A percentile compares a stretch with the other conserved stretches of the same genome.
Evolutionary conservation across 345 rosid species (phyloP).

Genomic region (Cardamine chenopodiifolia): DNA sequence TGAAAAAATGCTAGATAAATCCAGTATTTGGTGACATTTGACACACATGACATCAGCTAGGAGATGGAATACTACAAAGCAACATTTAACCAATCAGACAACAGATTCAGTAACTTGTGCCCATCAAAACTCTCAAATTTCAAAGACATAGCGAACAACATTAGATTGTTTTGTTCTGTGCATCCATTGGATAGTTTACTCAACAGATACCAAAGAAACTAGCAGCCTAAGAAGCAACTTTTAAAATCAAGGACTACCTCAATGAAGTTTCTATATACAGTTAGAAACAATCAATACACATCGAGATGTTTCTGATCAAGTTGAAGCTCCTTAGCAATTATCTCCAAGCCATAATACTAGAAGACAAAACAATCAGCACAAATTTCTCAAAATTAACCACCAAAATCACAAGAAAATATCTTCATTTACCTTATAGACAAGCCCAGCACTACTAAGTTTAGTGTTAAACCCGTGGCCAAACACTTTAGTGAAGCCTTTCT

Average conservation of each 20-base stretch:
- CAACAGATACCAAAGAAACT: background rate
- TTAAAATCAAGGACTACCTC: too few relatives aligned
- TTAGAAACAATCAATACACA: slow-evolving; percentile 62
- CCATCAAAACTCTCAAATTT: background rate
- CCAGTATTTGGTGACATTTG: background rate
- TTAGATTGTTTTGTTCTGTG: background rate
- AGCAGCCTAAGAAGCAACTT: background rate
- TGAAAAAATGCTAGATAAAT: background rate
- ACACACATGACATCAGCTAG: background rate
- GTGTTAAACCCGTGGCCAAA: slow-evolving; percentile 83
- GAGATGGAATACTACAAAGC: background rate
- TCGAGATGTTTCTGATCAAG: slow-evolving; percentile 70
- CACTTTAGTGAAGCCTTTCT: slow-evolving; percentile 73
- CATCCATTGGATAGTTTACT: background rate
- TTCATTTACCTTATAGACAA: slow-evolving; percentile 67
- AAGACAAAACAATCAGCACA: background rate
- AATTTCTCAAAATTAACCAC: background rate
- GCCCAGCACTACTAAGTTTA: slow-evolving; percentile 90
- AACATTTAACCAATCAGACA: background rate
- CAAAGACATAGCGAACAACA: background rate
- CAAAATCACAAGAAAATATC: slow-evolving; percentile 14
- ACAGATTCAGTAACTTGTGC: background rate
- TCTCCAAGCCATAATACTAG: slow-evolving; percentile 84
- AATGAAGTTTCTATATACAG: slow-evolving; percentile 81
- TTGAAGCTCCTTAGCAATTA: slow-evolving; percentile 74